These are phyloP conservation scores for Mycena galopus DNA, from an alignment of 768 basidiomycete species.

Conservation along the genomic window DNA sequence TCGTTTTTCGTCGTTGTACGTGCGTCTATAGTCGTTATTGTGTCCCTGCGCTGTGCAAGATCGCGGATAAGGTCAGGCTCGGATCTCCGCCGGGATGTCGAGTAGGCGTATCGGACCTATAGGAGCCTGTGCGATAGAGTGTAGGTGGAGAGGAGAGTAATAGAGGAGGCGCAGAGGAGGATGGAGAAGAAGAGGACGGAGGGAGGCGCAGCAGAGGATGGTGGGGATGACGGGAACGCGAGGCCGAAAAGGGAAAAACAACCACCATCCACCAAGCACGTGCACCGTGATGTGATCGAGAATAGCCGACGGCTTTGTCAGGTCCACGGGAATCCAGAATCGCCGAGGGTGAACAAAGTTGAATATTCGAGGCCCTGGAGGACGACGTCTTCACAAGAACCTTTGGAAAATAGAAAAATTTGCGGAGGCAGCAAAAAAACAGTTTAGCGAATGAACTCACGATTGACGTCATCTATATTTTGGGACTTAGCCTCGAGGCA, in stretches of 20 bases:
- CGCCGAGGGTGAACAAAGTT: no score
- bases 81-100: background rate
- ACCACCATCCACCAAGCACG: constrained; percentile 5
- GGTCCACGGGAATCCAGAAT: no score
- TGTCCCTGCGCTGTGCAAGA: background rate
- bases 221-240: constrained; percentile 15
- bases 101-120: background rate
- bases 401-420: no score
- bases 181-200: background rate
- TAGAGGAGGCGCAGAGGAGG: background rate
- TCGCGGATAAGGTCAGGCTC: background rate
- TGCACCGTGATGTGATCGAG: background rate
- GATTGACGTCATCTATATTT: no score
- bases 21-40: background rate
- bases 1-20: background rate
- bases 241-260: constrained; percentile 1
- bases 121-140: no score
- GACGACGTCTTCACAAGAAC: no score
- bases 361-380: no score
- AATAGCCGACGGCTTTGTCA: no score
- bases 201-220: background rate
- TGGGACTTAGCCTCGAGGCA: no score
- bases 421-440: no score
- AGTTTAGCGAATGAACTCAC: no score
- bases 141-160: background rate